Base-by-base conservation (phyloP, 768 basidiomycete genomes). In the Exidia glandulosa region DNA sequence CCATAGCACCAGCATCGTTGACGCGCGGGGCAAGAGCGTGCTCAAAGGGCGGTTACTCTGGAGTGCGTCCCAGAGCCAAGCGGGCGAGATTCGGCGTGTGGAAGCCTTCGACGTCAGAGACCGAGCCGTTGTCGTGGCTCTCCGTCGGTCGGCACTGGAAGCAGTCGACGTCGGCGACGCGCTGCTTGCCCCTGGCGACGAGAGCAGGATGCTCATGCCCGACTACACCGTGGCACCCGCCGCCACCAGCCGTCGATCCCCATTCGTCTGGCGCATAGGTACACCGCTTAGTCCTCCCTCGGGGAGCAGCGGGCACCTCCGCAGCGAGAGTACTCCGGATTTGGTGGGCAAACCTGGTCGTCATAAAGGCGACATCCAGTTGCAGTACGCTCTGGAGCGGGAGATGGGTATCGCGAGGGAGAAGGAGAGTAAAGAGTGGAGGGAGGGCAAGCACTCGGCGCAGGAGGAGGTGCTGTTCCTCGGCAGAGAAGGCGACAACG, bases 81-180 rank as follows among this genome's bases (percentile, higher is more conserved):
- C 93, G 76, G 90, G 90, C 16, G 90, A 93, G 65, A 79, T 93
- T 41, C 89, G 87, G 71, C 84, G 87, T 10, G 66, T 93, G 27
- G 90, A 93, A 70, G 86, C 90, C 2, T 87, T 93, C 60, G 89
- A 92, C 67, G 78, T 89, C 41, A 75, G 80, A 54, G 81, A 87
- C 63, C 81, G 87, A 23, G 83, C 90, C 4, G 81, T 93, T 10
- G 76, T 93, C 3, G 85, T 93, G 33, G 90, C 90, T 16, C 81
- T 93, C 82, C 84, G 90, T 25, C 89, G 89, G 70, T 89, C 90
- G 32, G 90, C 91, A 2, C 71, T 93, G 36, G 90, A 93, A 66
- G 90, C 81, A 1, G 84, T 90, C 32, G 87, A 91, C 65, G 75
- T 92, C 33, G 78, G 83, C 30, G 90, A 93, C 68, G 90, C 89